A percentile compares a stretch with the other conserved stretches of the same genome.
phyloP scores from a whole-genome alignment of 2,329 filamentous ascomycete species.

The Fusarium denticulatum region DNA sequence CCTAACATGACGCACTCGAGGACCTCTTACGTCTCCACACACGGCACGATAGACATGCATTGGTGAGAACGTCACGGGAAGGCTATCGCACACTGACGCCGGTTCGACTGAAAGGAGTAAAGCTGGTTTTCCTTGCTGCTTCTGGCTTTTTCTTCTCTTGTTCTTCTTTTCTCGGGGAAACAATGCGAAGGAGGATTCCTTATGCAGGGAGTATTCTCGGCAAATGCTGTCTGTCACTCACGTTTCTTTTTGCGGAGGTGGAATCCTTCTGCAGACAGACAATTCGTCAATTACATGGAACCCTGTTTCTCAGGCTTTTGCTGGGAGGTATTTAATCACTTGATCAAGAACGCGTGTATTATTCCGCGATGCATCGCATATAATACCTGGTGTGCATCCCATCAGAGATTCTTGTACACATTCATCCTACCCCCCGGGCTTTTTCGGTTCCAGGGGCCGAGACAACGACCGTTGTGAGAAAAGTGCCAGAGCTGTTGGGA shows the following conservation, averaged over 20 bases:
- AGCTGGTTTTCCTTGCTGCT: neutral
- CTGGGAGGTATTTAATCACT: neutral
- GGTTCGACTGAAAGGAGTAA: neutral
- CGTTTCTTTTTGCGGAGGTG: conserved; percentile 14
- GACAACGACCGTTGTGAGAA: neutral
- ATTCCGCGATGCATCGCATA: neutral
- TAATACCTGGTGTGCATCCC: neutral
- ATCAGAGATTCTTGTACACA: neutral
- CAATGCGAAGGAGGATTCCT: neutral
- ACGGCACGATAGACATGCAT: neutral
- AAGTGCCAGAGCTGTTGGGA: conserved; percentile 1
- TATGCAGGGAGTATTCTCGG: conserved; percentile 9
- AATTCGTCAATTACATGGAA: neutral
- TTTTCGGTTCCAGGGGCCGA: neutral
- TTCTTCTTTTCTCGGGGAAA: neutral
- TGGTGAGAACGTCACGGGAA: neutral
- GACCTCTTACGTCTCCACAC: neutral
- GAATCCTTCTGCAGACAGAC: neutral
- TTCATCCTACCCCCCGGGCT: neutral
- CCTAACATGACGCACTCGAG: neutral
- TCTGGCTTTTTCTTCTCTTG: neutral
- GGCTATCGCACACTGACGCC: neutral
- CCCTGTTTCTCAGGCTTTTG: neutral
- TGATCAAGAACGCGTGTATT: neutral
- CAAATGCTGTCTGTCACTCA: neutral